phyloP scores from a whole-genome alignment of 352 stramenopile genomes.

The Pythium rhizo-oryzae region DNA sequence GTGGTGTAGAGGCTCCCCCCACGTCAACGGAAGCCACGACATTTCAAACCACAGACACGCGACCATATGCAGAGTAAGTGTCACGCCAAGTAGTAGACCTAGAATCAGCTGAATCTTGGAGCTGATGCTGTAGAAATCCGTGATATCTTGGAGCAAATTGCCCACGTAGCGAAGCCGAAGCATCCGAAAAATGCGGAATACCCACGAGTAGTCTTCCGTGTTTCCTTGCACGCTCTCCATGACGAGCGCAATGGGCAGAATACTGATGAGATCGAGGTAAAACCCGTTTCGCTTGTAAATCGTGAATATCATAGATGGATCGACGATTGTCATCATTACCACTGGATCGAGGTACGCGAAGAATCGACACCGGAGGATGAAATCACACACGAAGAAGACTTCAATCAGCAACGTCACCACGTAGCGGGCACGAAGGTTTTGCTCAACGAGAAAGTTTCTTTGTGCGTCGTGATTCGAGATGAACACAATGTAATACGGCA shows the following conservation, averaged over 20 bases:
- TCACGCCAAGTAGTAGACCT: slow-evolving; percentile 51
- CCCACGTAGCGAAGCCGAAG: slow-evolving; percentile 47
- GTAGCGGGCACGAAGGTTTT: slow-evolving; percentile 40
- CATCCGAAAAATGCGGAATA: slow-evolving; percentile 52
- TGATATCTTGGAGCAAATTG: slow-evolving; percentile 49
- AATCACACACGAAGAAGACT: slow-evolving; percentile 52
- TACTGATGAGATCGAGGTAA: slow-evolving; percentile 52
- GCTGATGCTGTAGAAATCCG: slow-evolving; percentile 63
- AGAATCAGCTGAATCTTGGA: slow-evolving; percentile 59
- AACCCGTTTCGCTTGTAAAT: slow-evolving; percentile 63
- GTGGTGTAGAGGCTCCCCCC: slow-evolving; percentile 4
- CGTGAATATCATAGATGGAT: slow-evolving; percentile 59
- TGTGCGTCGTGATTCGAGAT: slow-evolving; percentile 55
- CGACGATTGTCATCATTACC: slow-evolving; percentile 56
- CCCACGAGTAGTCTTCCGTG: slow-evolving; percentile 38
- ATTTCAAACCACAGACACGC: slow-evolving; percentile 77
- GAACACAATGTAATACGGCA: slow-evolving; percentile 74
- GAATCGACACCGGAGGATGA: slow-evolving; percentile 50
- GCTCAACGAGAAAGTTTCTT: slow-evolving; percentile 42
- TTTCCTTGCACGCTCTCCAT: slow-evolving; percentile 42
- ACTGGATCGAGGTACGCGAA: slow-evolving; percentile 65
- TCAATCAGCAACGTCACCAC: slow-evolving; percentile 43
- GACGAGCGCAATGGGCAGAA: slow-evolving; percentile 47
- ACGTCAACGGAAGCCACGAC: slow-evolving; percentile 44
- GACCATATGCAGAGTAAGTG: slow-evolving; percentile 60